Evolutionary conservation across 2,329 filamentous ascomycete species (phyloP), one percentile per base, ranked within the genome.

Genomic region (Mycocentrospora acerina): DNA sequence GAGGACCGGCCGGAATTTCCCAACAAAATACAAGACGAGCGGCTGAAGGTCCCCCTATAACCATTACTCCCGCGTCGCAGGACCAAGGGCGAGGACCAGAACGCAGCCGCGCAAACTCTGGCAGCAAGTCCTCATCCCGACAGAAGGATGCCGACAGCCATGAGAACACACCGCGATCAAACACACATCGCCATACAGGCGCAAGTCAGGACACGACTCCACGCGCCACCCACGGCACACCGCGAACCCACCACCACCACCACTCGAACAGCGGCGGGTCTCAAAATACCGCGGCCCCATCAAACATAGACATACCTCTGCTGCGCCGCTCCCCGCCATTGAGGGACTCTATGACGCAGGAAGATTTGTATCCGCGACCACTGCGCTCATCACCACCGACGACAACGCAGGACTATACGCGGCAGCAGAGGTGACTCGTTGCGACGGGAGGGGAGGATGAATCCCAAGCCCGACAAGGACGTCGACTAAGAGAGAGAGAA

Each of bases 121-220:
- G 46, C 18, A 58, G 41, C 37, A 60, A 58, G 43, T 35, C 47
- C 32, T 34, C 46, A 6, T 40, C 52, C n/a, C 54, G 45, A 34
- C 53, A 52, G 27, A 58, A 47, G 29, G 37, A 53, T 29, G 41
- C 40, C 24, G 36, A 46, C 14, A 59, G 54, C 41, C 48, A 58
- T 22, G 58, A 62, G 24, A 55, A 41, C 25, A 64, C 56, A 15
- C 59, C 59, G 12, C 45, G 55, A 18, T 49, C 53, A 25, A 51
- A 55, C 4, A 40, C 53, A 24, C 58, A 60, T 18, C 57, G 59
- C 24, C 48, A 40, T 14, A 35, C 47, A 11, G 51, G 51, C 29
- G 54, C 50, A 2, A 63, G 57, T 39, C 61, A 64, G 32, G 54
- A 64, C 10, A 62, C 53, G 14, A 65, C 64, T 29, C 62, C 64